phyloP scores from a whole-genome alignment of 2,329 filamentous ascomycete genomes.

The Pseudocercospora eumusae region DNA sequence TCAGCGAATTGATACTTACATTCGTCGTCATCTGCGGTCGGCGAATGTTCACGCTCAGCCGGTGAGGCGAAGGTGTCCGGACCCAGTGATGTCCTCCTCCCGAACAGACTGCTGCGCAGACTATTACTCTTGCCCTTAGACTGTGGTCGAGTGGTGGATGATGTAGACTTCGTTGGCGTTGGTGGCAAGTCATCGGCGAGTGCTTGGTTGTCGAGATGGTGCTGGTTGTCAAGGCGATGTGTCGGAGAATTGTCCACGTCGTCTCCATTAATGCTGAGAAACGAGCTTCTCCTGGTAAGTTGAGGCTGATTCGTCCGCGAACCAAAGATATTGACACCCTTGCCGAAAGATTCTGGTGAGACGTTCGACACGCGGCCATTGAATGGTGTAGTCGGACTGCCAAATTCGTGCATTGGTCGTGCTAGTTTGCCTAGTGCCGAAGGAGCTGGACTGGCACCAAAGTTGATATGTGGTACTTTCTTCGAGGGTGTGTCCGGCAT shows the following conservation, averaged over 20 bases:
- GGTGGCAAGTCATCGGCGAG: constrained; percentile 79
- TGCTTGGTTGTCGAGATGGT: constrained; percentile 57
- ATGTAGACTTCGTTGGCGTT: constrained; percentile 80
- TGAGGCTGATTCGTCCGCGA: constrained; percentile 53
- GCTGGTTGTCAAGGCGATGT: constrained; percentile 57
- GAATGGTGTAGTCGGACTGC: constrained; percentile 79
- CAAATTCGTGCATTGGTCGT: constrained; percentile 71
- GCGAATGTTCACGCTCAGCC: constrained; percentile 35
- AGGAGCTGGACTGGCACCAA: constrained; percentile 57
- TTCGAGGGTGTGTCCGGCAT: constrained; percentile 98
- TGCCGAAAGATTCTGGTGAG: constrained; percentile 67
- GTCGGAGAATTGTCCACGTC: constrained; percentile 65
- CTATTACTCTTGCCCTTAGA: constrained; percentile 56
- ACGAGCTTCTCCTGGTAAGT: constrained; percentile 64
- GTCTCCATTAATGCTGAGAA: constrained; percentile 72
- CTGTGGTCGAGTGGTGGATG: constrained; percentile 45
- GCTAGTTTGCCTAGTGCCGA: constrained; percentile 59
- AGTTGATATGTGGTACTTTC: constrained; percentile 73
- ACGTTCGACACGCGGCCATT: constrained; percentile 63
- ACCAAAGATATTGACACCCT: constrained; percentile 64
- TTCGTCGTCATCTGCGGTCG: constrained; percentile 31
- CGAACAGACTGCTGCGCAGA: constrained; percentile 53
- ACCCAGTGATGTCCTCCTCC: constrained; percentile 49
- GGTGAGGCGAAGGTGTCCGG: constrained; percentile 51
- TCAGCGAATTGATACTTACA: constrained; percentile 43